phyloP scores from a whole-genome alignment of 176 grass and related monocot genomes.

The Dactylis glomerata region DNA sequence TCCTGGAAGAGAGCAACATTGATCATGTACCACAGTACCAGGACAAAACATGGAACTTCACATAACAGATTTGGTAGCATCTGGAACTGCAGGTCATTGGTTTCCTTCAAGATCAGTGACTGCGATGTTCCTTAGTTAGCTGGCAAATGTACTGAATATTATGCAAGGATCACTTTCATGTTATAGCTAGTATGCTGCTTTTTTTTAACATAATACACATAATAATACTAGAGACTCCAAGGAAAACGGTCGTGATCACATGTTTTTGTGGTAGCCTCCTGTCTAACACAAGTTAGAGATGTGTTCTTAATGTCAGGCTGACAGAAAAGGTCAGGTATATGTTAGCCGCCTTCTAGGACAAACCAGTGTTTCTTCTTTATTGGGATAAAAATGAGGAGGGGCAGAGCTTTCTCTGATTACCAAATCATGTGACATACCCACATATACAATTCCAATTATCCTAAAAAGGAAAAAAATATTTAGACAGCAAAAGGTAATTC shows the following conservation, averaged over 20 bases:
- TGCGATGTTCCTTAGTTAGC: neutral
- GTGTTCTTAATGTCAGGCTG: neutral
- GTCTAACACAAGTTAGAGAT: neutral
- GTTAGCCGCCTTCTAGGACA: neutral
- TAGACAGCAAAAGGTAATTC: constrained; percentile 22
- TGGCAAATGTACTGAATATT: neutral
- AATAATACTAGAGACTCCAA: neutral
- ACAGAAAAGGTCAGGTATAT: neutral
- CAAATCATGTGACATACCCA: constrained; percentile 19
- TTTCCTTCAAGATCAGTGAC: neutral
- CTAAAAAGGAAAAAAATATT: neutral
- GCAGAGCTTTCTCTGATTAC: neutral
- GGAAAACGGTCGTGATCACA: neutral
- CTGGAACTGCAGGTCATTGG: neutral
- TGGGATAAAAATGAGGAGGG: neutral
- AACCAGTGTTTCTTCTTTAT: neutral
- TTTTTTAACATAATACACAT: neutral
- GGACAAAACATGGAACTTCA: neutral
- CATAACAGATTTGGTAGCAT: neutral
- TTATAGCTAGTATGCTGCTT: neutral
- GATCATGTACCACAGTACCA: neutral
- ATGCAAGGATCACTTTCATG: neutral
- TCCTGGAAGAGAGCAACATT: neutral
- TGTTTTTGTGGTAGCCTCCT: neutral
- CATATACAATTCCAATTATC: constrained; percentile 38